Evolutionary conservation across 2,329 filamentous ascomycete genomes (phyloP), one percentile per base, ranked within the genome.

Genomic region (Neonectria hederae): DNA sequence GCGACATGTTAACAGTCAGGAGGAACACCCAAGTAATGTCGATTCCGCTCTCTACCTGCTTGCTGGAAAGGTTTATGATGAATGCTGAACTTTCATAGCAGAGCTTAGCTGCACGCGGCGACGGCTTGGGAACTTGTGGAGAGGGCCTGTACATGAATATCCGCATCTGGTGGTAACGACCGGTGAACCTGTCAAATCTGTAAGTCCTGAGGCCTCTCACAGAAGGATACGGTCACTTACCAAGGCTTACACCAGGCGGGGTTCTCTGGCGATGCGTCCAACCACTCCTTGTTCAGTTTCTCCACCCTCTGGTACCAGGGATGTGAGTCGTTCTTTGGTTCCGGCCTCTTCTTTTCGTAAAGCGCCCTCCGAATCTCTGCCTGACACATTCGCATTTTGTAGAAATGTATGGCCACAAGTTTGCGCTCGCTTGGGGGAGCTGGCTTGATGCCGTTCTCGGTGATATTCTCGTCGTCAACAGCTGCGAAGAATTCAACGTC

Each of bases 11-110:
- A 43, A 98, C 86, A 21, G 91, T 90, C 63, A 97, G 86, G 1
- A 97, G 88, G 74, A 97, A 97, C 46, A 97, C 90, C 95, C 95
- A 98, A 1, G 94, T 97, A 65, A 97, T 84, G 75, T 97, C 95
- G 11, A 89, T 89, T 14, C 87, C 86, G 17, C 86, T 89, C 69
- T 90, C 87, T 74, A 97, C 91, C 77, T 97, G 94, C 72, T 91
- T 89, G 75, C 88, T 89, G 48, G 94, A 91, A 76, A 95, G 88
- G 69, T 90, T 86, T 72, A 97, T 92, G 75, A 97, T 94, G 78
- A 89, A 92, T 11, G 90, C 85, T 51, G 93, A 90, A 43, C 93
- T 94, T 49, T 96, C 90, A 74, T 92, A 97, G 76, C 94, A 98
- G 70, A 89, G 90, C 32, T 87, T 82, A 1, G 95, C 95, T 1